Percentiles rank a stretch among this genome's conserved stretches.
phyloP scores from a whole-genome alignment of 2,329 filamentous ascomycete genomes.

The Alternaria sp. region DNA sequence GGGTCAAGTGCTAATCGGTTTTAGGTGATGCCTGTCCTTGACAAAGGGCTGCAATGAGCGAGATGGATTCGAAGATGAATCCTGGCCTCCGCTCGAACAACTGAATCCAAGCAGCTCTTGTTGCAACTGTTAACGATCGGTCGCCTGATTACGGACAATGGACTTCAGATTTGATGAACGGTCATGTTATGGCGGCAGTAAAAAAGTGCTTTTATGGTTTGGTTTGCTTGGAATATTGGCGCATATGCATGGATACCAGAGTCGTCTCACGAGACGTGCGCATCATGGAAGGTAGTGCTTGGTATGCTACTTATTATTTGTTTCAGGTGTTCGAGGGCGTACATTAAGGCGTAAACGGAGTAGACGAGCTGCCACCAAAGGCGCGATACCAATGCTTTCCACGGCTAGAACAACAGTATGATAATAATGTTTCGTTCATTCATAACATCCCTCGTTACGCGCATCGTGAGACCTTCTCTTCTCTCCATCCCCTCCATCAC shows the following conservation, averaged over 20 bases:
- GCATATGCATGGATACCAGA: not conserved
- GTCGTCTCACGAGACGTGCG: not conserved
- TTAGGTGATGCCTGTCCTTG: slow-evolving; percentile 42
- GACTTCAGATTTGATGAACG: not conserved
- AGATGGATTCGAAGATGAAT: no score
- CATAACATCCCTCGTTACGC: not conserved
- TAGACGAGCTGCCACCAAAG: not conserved
- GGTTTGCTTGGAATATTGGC: not conserved
- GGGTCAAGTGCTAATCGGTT: slow-evolving; percentile 6
- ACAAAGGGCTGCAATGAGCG: slow-evolving; percentile 27
- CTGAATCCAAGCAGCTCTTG: not conserved
- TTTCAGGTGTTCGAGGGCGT: not conserved
- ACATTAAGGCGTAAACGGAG: not conserved
- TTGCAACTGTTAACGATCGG: not conserved
- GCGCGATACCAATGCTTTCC: not conserved
- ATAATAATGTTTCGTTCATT: not conserved
- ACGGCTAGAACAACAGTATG: not conserved
- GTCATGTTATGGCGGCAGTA: not conserved
- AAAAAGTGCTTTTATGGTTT: slow-evolving; percentile 6
- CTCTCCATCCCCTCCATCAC: not conserved
- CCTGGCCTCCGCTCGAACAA: no score
- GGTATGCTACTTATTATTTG: not conserved
- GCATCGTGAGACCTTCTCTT: not conserved
- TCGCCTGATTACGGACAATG: not conserved
- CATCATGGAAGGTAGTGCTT: not conserved